Base-by-base conservation (phyloP, 768 basidiomycete species). In the Russula lepida region DNA sequence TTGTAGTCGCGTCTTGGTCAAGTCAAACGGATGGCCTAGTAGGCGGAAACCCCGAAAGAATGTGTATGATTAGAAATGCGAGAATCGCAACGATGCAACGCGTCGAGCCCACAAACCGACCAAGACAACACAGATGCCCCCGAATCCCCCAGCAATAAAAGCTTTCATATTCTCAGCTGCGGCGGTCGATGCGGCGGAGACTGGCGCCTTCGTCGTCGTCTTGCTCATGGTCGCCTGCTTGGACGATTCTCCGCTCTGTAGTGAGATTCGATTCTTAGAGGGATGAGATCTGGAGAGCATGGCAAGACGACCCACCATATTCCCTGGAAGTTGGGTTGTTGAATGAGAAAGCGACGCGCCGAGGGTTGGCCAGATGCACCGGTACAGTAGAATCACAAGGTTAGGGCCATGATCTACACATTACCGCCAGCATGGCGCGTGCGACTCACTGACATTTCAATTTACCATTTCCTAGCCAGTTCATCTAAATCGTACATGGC, bases 1-100 rank as follows among this genome's bases (percentile, higher is more conserved):
- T 74, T 99, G 97, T 63, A 99, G 73, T 47, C 95, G 82, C n/a
- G 91, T 93, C 77, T 95, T 95, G 60, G 92, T 97, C 69, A 98
- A 77, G 75, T 99, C 97, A 71, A 98, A 99, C 9, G 97, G 97
- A 70, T 99, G 97, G 1, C 97, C 95, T 92, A 43, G 11, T 11
- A 28, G 9, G 13, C n/a, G 25, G 15, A 44, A 19, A 9, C 13
- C 17, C 30, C 9, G n/a, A 27, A 37, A 12, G 46, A 51, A 64
- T 17, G 30, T 44, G 23, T 7, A 37, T 44, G 30, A 28, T 27
- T n/a, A 44, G 17, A 48, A 13, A 32, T 27, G 27, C 35, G 44
- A 47, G 8, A 32, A 52, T 0, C 19, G 30, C 11, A 21, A 39
- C 35, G 28, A 8, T 27, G 30, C 21, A 46, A 54, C 6, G 9